phyloP scores from a whole-genome alignment of 1,284 basidiomycete species.

The Puccinia horiana region DNA sequence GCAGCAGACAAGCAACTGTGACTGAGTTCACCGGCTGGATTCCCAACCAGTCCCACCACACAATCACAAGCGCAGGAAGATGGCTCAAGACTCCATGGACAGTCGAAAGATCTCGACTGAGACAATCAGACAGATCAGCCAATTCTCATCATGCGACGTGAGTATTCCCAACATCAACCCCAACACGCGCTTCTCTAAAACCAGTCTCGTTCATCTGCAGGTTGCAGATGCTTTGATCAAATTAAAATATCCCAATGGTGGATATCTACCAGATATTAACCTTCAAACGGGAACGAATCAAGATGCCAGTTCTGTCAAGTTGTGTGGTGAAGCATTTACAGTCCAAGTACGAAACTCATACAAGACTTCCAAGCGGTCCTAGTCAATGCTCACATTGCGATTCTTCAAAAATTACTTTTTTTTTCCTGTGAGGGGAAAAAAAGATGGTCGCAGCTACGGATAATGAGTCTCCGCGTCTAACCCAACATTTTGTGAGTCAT shows the following conservation, averaged over 20 bases:
- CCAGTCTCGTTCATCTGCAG: conserved; percentile 59
- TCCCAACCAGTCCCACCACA: neutral
- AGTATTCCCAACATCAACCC: neutral
- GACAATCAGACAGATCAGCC: conserved; percentile 8
- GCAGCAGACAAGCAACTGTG: too few relatives aligned
- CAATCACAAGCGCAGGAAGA: neutral
- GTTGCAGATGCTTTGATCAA: conserved; percentile 89
- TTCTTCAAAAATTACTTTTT: neutral
- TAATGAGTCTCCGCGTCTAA: conserved; percentile 68
- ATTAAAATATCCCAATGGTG: conserved; percentile 73
- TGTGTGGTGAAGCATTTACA: conserved; percentile 83
- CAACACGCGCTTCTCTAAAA: too few relatives aligned
- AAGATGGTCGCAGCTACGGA: conserved; percentile 72
- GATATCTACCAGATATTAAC: conserved; percentile 77
- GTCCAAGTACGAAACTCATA: conserved; percentile 64
- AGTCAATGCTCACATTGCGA: neutral
- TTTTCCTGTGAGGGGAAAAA: neutral
- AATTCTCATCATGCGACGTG: conserved; percentile 42
- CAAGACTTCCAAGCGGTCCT: conserved; percentile 8
- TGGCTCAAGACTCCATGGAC: neutral
- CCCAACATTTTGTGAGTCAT: conserved; percentile 69
- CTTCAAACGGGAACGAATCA: conserved; percentile 63
- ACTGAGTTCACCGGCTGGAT: too few relatives aligned
- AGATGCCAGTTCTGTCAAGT: conserved; percentile 57
- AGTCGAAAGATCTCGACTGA: neutral